Evolutionary conservation across 2,329 filamentous ascomycete species (phyloP), one percentile per base, ranked within the genome.

Genomic region (Davidsoniella eucalypti): DNA sequence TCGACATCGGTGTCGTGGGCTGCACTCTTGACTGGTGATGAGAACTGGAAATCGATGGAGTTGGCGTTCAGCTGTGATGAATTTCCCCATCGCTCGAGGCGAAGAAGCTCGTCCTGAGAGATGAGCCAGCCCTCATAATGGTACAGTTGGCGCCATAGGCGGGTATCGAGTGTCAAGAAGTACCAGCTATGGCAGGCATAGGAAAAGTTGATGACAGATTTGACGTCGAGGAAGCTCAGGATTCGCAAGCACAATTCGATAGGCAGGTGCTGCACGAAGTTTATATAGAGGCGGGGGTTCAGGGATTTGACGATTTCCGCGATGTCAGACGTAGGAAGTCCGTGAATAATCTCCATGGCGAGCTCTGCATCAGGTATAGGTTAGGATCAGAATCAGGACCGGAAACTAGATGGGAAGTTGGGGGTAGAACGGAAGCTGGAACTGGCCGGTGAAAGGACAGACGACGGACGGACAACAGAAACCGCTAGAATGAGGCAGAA

Each of bases 171-270:
- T 5, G 90, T 82, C 16, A 92, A 72, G 16, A 76, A 72, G 55
- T 88, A 81, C 90, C 92, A 98, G 55, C 79, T 71, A 44, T 80
- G 79, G 36, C 87, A 95, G 14, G 87, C 79, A 42, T 78, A 75
- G 1, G 87, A 86, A 2, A 88, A 84, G 46, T 76, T 78, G 51
- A 96, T 72, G 38, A 98, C 71, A 0, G 87, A 92, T 25, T 78
- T 63, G 1, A 87, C 83, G 50, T 88, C 84, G 46, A 98, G 79
- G 60, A 87, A 92, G 14, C 83, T 81, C 41, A 98, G 80, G 42
- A 96, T 82, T 59, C 93, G 83, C 42, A 92, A 80, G 54, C 87
- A 93, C 58, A 98, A 84, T 63, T 98, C 92, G 23, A 85, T 79
- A 0, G 92, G 92, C 0, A 98, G 76, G 58, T 86, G 80, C 55